phyloP scores from a whole-genome alignment of 208 protist species.

The Leishmania tarentolae region DNA sequence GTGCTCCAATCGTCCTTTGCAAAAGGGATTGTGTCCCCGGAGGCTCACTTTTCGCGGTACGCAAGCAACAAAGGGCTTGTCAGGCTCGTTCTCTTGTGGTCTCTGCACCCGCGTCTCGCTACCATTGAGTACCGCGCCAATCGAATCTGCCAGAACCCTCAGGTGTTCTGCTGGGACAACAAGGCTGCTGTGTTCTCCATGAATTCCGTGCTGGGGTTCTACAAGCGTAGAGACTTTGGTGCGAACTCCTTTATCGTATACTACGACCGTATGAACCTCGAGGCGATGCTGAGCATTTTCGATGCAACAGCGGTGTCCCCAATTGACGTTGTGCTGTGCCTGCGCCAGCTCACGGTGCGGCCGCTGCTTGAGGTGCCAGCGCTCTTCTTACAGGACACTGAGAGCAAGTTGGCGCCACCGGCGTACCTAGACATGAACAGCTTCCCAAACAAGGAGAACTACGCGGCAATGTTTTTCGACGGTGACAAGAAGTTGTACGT shows the following conservation, averaged over 20 bases:
- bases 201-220: slow-evolving; percentile 53
- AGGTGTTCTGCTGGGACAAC: slow-evolving; percentile 87
- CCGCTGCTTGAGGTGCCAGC: slow-evolving; percentile 54
- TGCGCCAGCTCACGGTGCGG: slow-evolving; percentile 69
- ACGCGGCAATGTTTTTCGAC: slow-evolving; percentile 78
- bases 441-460: slow-evolving; percentile 48
- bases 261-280: slow-evolving; percentile 82
- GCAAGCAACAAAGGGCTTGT: slow-evolving; percentile 71
- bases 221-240: slow-evolving; percentile 49
- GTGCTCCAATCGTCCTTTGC: slow-evolving; percentile 72
- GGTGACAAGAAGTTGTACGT: slow-evolving; percentile 85
- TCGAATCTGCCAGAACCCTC: slow-evolving; percentile 40
- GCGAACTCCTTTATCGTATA: slow-evolving; percentile 68
- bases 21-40: slow-evolving; percentile 44
- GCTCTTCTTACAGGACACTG: slow-evolving; percentile 55
- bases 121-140: slow-evolving; percentile 77
- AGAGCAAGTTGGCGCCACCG: slow-evolving; percentile 60
- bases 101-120: slow-evolving; percentile 75
- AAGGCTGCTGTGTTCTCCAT: slow-evolving; percentile 55
- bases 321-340: slow-evolving; percentile 70
- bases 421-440: slow-evolving; percentile 38
- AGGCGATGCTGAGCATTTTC: slow-evolving; percentile 76
- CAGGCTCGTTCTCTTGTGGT: slow-evolving; percentile 79
- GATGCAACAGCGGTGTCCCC: slow-evolving; percentile 74
- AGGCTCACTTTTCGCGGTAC: slow-evolving; percentile 58